Conservation (phyloP, 1,284 basidiomycete genomes). For the Apiotrichum siamense region DNA sequence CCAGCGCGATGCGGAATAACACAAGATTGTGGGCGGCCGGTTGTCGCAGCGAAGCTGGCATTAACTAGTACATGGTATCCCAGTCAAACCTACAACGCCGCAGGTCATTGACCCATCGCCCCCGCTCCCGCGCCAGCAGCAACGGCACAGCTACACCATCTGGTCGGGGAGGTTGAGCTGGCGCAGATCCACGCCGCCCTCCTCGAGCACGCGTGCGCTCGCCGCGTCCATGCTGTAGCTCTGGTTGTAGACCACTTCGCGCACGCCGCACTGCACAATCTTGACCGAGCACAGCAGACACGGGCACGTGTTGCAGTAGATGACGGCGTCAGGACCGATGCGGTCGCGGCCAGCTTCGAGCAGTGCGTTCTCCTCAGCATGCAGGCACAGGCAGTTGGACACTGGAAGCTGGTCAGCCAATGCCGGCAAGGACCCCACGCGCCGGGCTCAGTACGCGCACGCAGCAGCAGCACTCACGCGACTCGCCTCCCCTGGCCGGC, state of each 20-base stretch:
- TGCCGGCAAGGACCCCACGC: neutral
- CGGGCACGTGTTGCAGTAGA: slow-evolving; percentile 89
- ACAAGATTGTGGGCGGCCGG: too few relatives aligned
- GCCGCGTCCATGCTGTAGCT: slow-evolving; percentile 92
- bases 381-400: slow-evolving; percentile 86
- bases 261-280: slow-evolving; percentile 84
- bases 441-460: neutral
- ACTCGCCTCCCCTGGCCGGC: slow-evolving; percentile 52
- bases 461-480: slow-evolving; percentile 36
- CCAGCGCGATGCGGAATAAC: too few relatives aligned
- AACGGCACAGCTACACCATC: neutral
- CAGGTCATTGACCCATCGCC: too few relatives aligned
- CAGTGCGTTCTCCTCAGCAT: slow-evolving; percentile 97
- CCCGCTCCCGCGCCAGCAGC: too few relatives aligned
- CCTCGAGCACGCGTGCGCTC: slow-evolving; percentile 65
- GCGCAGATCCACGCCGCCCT: slow-evolving; percentile 71
- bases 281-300: slow-evolving; percentile 94
- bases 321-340: slow-evolving; percentile 69
- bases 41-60: too few relatives aligned
- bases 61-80: too few relatives aligned
- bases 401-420: slow-evolving; percentile 36
- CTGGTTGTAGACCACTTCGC: slow-evolving; percentile 89
- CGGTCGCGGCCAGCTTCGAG: slow-evolving; percentile 85
- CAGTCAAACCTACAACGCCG: too few relatives aligned
- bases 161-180: slow-evolving; percentile 50